Base-by-base conservation (phyloP, 257 asterid species). In the Verbascum thapsus region DNA sequence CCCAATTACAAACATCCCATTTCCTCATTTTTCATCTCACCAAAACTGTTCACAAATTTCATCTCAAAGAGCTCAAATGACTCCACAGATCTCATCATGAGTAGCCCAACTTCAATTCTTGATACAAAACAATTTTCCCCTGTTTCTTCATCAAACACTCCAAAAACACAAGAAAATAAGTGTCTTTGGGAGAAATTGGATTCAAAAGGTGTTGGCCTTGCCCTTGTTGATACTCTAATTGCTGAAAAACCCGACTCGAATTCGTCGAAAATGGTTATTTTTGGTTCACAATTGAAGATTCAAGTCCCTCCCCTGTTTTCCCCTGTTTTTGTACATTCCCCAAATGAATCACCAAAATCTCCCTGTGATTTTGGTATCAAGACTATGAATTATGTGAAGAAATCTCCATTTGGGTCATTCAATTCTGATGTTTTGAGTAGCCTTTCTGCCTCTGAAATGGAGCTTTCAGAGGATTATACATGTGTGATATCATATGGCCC, bases 401-500 rank as follows among this genome's bases (percentile, higher is more conserved):
- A 80, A 72, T 82, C 83, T 8, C 76, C 85, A 10, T 76, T 78
- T 68, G 73, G 82, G 0, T 77, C 80, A 22, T 59, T 65, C 44
- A 78, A 79, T 68, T 75, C 84, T 4, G 75, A 69, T 37, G 61
- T 39, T 58, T 56, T 67, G 23, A 66, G 85, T 60, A 61, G 76
- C 52, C 80, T 88, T 12, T 85, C 98, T 45, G 78, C 76, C 40
- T 71, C 67, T 65, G 95, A 84, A 66, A 86, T 91, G 88, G 95
- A 88, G 84, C 86, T 86, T 12, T 91, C 95, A 0, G 98, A 91
- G 84, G 98, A 91, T 57, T 91, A 91, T 50, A 88, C 98, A 3
- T 76, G 98, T 66, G 98, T 91, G 66, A 84, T 88, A 30, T 82
- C 91, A 19, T 72, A 81, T 39, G 98, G 96, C 18, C 94, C 94